A percentile compares a stretch with the other conserved stretches of the same genome.
Conservation (phyloP, 2,329 filamentous ascomycete species). For the Aquanectria penicillioides region DNA sequence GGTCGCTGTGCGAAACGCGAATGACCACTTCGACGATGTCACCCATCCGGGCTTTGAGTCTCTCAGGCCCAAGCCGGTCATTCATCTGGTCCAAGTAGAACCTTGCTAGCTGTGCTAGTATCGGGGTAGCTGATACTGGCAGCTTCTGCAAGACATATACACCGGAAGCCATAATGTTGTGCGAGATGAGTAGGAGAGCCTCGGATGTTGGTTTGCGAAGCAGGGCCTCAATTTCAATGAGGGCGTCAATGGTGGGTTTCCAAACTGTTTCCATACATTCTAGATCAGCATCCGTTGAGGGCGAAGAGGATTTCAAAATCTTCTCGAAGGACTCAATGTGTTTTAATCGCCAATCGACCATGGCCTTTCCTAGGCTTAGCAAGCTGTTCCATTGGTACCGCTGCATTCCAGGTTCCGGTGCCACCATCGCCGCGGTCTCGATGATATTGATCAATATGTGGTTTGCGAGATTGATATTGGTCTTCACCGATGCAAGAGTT, state of each 20-base stretch:
- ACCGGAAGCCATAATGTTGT: not conserved
- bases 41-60: conserved; percentile 23
- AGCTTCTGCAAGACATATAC: conserved; percentile 27
- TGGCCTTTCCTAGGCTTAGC: conserved; percentile 12
- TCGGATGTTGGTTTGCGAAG: conserved; percentile 16
- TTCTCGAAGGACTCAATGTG: conserved; percentile 9
- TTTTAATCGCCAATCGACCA: conserved; percentile 14
- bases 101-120: conserved; percentile 30
- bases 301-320: not conserved
- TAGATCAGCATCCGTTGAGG: not conserved
- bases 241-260: conserved; percentile 43
- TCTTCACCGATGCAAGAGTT: conserved; percentile 1
- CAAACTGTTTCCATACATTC: conserved; percentile 36
- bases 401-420: conserved; percentile 26
- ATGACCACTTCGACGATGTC: conserved; percentile 33
- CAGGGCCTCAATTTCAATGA: conserved; percentile 39
- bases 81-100: conserved; percentile 34
- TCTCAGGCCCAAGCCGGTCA: conserved; percentile 19
- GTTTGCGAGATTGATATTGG: conserved; percentile 23
- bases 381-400: conserved; percentile 13
- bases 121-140: not conserved
- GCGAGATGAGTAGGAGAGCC: not conserved
- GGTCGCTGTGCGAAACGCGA: conserved; percentile 40
- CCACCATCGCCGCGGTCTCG: conserved; percentile 24
- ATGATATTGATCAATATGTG: conserved; percentile 26